Percentiles rank a stretch among this genome's conserved stretches.
Conservation (phyloP, 73 alveolate genomes). For the Paramecium caudatum region DNA sequence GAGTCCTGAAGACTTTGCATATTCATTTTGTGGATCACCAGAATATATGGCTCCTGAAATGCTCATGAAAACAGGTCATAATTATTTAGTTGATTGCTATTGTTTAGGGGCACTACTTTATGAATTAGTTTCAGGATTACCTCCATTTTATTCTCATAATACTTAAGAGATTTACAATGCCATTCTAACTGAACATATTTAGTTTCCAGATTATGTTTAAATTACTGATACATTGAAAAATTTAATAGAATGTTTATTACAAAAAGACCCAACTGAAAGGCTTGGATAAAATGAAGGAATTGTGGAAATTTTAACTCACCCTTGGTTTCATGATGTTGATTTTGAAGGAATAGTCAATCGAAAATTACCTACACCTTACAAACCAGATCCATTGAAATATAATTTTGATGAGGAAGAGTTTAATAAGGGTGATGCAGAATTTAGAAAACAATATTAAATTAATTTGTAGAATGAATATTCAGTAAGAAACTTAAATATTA, state of each 20-base stretch:
- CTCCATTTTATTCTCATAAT: constrained; percentile 79
- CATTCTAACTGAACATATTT: constrained; percentile 69
- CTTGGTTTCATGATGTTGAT: constrained; percentile 75
- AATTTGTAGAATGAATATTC: constrained; percentile 12
- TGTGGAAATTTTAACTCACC: constrained; percentile 74
- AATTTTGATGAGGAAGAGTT: constrained; percentile 78
- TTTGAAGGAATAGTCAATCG: constrained; percentile 66
- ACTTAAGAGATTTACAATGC: constrained; percentile 72
- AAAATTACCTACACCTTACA: constrained; percentile 64
- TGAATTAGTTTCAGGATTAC: constrained; percentile 82
- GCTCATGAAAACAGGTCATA: constrained; percentile 80
- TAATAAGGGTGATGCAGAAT: constrained; percentile 75
- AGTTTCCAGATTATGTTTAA: constrained; percentile 71
- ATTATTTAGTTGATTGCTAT: constrained; percentile 80
- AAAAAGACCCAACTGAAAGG: constrained; percentile 90
- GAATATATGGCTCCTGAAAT: constrained; percentile 86
- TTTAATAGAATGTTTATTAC: constrained; percentile 81
- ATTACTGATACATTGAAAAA: constrained; percentile 78
- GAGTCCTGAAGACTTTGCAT: constrained; percentile 72
- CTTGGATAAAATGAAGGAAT: constrained; percentile 83
- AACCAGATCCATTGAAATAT: constrained; percentile 70
- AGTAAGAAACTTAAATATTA: background rate
- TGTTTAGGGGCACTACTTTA: constrained; percentile 82
- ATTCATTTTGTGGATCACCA: constrained; percentile 85
- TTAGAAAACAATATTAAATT: constrained; percentile 55